These are phyloP conservation scores for Cubamyces lactineus DNA, from an alignment of 768 basidiomycete species.

Conservation along the genomic window DNA sequence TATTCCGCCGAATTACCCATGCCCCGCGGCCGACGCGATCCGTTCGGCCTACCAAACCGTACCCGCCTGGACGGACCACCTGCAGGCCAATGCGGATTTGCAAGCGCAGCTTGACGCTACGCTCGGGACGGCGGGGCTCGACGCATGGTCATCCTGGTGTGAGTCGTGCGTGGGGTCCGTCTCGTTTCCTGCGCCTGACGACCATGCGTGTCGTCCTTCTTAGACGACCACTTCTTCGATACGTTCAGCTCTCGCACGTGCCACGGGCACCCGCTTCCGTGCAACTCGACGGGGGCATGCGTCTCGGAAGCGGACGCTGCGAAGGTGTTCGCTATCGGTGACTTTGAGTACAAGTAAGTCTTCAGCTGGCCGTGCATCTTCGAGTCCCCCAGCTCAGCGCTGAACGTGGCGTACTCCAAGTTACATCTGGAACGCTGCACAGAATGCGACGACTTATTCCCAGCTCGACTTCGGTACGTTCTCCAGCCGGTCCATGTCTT, in stretches of 20 bases:
- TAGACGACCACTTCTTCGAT: conserved; percentile 56
- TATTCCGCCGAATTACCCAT: conserved; percentile 45
- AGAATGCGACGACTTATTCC: conserved; percentile 46
- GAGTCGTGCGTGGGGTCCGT: conserved; percentile 19
- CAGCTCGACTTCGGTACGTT: conserved; percentile 47
- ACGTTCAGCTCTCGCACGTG: conserved; percentile 54
- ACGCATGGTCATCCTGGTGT: conserved; percentile 54
- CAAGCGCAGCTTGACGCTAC: conserved; percentile 38
- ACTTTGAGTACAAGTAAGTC: conserved; percentile 27
- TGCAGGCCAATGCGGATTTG: conserved; percentile 35
- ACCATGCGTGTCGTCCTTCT: neutral
- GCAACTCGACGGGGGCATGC: conserved; percentile 41
- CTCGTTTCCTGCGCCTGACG: neutral
- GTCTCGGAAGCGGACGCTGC: conserved; percentile 44
- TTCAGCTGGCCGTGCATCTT: too few relatives aligned
- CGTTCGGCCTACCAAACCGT: conserved; percentile 47
- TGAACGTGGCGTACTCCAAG: conserved; percentile 29
- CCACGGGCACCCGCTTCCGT: conserved; percentile 47
- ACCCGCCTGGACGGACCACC: conserved; percentile 44
- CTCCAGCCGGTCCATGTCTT: neutral
- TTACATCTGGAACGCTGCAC: conserved; percentile 54
- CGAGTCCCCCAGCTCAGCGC: too few relatives aligned
- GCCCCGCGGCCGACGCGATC: conserved; percentile 45
- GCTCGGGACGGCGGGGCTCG: conserved; percentile 45
- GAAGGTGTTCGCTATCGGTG: conserved; percentile 41